Conservation (phyloP, 306 rosid genomes). For the Carpinus viminea region DNA sequence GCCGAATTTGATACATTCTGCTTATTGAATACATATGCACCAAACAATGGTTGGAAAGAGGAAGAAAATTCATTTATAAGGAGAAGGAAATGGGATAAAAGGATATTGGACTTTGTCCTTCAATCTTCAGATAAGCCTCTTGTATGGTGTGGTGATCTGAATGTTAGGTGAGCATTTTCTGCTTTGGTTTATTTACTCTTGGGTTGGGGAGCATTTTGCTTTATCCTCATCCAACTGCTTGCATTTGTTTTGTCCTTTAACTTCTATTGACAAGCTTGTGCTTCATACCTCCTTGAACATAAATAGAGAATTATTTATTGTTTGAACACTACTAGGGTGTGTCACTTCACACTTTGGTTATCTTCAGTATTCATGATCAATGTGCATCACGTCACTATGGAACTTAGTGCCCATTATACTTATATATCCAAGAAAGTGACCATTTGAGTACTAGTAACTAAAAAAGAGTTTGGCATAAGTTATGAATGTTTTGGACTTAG, state of each 20-base stretch:
- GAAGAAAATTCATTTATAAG: conserved; percentile 86
- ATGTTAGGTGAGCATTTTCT: conserved; percentile 70
- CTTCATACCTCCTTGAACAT: not conserved
- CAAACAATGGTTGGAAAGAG: conserved; percentile 99
- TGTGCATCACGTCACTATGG: conserved; percentile 10
- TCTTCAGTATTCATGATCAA: not conserved
- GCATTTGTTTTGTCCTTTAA: conserved; percentile 20
- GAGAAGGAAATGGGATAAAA: conserved; percentile 99
- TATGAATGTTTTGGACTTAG: not conserved
- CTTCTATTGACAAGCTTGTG: not conserved
- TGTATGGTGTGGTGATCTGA: conserved; percentile 98
- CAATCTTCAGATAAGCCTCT: conserved; percentile 87
- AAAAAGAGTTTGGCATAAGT: conserved; percentile 9
- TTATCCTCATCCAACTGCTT: conserved; percentile 24
- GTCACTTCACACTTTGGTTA: not conserved
- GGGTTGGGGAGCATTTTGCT: conserved; percentile 16
- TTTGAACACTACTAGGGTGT: not conserved
- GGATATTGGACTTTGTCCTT: conserved; percentile 73
- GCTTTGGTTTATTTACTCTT: conserved; percentile 2
- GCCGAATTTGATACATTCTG: conserved; percentile 83
- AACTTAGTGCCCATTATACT: conserved; percentile 14
- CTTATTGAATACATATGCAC: conserved; percentile 81
- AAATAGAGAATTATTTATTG: not conserved
- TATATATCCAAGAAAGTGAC: conserved; percentile 8
- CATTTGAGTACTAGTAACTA: conserved; percentile 1